Evolutionary conservation across 2,329 filamentous ascomycete species (phyloP), one percentile per base, ranked within the genome.

Genomic region (Epichloe typhina): DNA sequence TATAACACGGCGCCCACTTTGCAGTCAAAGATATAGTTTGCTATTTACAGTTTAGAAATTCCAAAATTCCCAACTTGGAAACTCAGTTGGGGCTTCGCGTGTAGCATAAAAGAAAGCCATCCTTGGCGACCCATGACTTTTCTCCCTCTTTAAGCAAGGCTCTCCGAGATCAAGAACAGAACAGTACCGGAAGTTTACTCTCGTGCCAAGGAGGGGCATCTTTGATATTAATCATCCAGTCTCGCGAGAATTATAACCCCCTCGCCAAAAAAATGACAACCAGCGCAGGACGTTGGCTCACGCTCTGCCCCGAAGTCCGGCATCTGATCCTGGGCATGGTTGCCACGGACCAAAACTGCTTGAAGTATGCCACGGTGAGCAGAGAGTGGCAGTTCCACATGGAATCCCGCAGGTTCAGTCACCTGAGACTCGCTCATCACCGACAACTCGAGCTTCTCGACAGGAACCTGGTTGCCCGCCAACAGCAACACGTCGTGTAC

Each of bases 371-470:
- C 36, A 31, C 23, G 23, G 46, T 47, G 6, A 17, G 37, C 36
- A 40, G 15, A 15, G 46, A 47, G 37, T 47, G 46, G 46, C 37
- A 47, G 15, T 31, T 26, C 12, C 26, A 5, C 15, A 31, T 47
- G 6, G 46, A 47, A 19, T 12, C 36, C 8, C 37, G 5, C 37
- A 31, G 6, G 3, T 40, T 47, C 21, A 47, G 46, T 7, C 37
- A 47, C 23, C 21, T 47, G 35, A n/a, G 46, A 19, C 15, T 47
- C 8, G 8, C 5, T 4, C 4, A 47, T 8, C 23, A 40, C 36
- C 17, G 8, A 2, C 13, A 40, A 5, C 46, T 47, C 21, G 19
- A 33, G n/a, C 15, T 9, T 21, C 13, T 47, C 5, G 46, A 4
- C 9, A 13, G 5, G 5, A 4, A 8, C 3, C 9, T 47, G 2